phyloP scores from a whole-genome alignment of 129 eudicot species.

The Glebionis coronaria region DNA sequence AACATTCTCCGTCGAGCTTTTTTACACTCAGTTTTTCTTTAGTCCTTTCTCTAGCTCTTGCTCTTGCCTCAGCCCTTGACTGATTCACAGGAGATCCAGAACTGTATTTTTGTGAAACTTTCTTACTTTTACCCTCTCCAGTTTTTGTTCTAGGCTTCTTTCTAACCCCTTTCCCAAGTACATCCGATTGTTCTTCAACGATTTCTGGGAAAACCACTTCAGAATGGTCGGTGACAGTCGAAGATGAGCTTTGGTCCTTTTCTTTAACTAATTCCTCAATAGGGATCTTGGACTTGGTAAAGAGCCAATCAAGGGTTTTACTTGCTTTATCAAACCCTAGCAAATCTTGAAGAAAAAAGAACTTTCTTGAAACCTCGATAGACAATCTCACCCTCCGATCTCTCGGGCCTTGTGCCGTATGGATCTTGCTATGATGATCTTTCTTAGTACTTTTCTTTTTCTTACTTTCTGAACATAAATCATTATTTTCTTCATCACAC shows the following conservation, averaged over 20 bases:
- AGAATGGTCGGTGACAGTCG: slow-evolving; percentile 19
- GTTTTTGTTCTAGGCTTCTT: slow-evolving; percentile 8
- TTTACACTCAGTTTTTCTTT: slow-evolving; percentile 37
- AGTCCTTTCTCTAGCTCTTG: slow-evolving; percentile 72
- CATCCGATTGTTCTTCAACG: slow-evolving; percentile 7
- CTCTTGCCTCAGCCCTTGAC: slow-evolving; percentile 67
- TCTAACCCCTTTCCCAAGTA: slow-evolving; percentile 6
- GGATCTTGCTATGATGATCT: slow-evolving; percentile 60
- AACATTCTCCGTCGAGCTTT: slow-evolving; percentile 22
- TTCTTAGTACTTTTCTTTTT: slow-evolving; percentile 26
- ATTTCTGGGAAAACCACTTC: slow-evolving; percentile 26
- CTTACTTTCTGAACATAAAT: slow-evolving; percentile 2
- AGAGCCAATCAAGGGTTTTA: slow-evolving; percentile 52
- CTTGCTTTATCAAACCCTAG: slow-evolving; percentile 55
- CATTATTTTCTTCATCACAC: slow-evolving; percentile 2
- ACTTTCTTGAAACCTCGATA: slow-evolving; percentile 41
- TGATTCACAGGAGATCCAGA: slow-evolving; percentile 28
- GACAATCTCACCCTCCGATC: slow-evolving; percentile 53
- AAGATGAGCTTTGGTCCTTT: slow-evolving; percentile 20
- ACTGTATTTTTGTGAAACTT: slow-evolving; percentile 1
- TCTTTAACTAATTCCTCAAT: slow-evolving; percentile 47
- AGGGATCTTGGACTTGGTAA: slow-evolving; percentile 48
- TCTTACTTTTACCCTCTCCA: slow-evolving; percentile 20
- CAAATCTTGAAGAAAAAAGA: slow-evolving; percentile 50
- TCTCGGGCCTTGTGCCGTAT: slow-evolving; percentile 47